phyloP scores from a whole-genome alignment of 2,329 filamentous ascomycete species.

The Diaporthe helianthi region DNA sequence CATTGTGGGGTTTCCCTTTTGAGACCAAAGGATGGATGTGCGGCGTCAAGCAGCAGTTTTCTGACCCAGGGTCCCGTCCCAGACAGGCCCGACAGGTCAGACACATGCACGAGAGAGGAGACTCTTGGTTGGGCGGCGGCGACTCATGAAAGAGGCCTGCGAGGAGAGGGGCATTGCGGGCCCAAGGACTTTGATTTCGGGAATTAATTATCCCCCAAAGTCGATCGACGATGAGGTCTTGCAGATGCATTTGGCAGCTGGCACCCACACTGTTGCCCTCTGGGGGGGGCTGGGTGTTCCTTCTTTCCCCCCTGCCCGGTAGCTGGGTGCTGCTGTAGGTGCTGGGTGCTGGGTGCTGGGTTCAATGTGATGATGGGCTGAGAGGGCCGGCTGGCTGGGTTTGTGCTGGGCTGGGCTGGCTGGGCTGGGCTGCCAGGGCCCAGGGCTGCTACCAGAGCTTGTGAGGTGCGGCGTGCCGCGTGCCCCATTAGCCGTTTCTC shows the following conservation, averaged over 20 bases:
- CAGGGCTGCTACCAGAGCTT: constrained; percentile 3
- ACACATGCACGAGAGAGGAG: constrained; percentile 18
- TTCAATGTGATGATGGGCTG: too few relatives aligned
- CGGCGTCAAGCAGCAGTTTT: background rate
- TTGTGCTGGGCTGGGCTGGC: background rate
- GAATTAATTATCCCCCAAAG: constrained; percentile 8
- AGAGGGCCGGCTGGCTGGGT: too few relatives aligned
- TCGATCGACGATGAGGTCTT: constrained; percentile 23
- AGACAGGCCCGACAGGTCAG: background rate
- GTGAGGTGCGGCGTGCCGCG: too few relatives aligned
- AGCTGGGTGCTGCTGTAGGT: background rate
- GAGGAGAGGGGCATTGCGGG: background rate
- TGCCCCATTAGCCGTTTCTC: background rate
- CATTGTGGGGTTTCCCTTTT: constrained; percentile 5
- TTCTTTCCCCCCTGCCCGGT: background rate
- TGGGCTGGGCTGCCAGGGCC: background rate
- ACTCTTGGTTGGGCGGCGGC: background rate
- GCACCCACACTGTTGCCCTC: background rate
- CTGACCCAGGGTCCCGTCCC: background rate
- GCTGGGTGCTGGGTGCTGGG: too few relatives aligned
- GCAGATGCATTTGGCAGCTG: background rate
- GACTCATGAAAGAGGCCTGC: constrained; percentile 13
- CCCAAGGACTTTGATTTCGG: constrained; percentile 13
- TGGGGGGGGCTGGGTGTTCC: too few relatives aligned
- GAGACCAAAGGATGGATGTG: background rate